Evolutionary conservation across 164 flowering plant genomes (phyloP), one percentile per base, ranked within the genome.

Genomic region (Vitis cinerea): DNA sequence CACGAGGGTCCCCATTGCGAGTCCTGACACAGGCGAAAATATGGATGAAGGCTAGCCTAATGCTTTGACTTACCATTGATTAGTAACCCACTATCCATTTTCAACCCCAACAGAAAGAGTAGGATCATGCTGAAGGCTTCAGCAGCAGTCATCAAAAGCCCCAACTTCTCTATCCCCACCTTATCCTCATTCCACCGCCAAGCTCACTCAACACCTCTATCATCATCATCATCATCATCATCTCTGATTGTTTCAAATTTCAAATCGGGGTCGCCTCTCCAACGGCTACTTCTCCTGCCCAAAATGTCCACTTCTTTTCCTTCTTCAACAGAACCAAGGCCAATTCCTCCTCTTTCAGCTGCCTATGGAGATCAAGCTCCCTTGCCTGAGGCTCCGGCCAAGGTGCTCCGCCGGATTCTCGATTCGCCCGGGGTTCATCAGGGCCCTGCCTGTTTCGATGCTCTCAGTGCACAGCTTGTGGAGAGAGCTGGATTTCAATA

Each of bases 361-460:
- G 10, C 64, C 61, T 65, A 52, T 7, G 64, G 70, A 51, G 68
- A 71, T 10, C 63, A 11, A 14, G 49, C n/a, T 1, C 9, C 60
- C 11, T 60, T 15, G 12, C 44, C 37, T 0, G 76, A 77, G 56
- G 56, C 91, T 51, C 90, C 97, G 7, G 77, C 87, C 7, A 83
- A 86, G 80, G 75, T 74, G 15, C 97, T 94, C 53, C 82, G 99
- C 3, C 69, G 73, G 71, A 72, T 94, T 50, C 90, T 94, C 1
- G 80, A 80, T 2, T 80, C 86, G 16, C 95, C 96, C 0, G 97
- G 99, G 9, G 67, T 86, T 72, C 89, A 94, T 54, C 97, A 83
- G 66, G 99, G 97, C 19, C 99, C 97, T 0, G 95, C 96, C 68
- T 94, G 99, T 72, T 94, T 84, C 74, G 96, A 94, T 81, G 97